Conservation (phyloP, 345 rosid genomes). For the Turnera subulata region DNA sequence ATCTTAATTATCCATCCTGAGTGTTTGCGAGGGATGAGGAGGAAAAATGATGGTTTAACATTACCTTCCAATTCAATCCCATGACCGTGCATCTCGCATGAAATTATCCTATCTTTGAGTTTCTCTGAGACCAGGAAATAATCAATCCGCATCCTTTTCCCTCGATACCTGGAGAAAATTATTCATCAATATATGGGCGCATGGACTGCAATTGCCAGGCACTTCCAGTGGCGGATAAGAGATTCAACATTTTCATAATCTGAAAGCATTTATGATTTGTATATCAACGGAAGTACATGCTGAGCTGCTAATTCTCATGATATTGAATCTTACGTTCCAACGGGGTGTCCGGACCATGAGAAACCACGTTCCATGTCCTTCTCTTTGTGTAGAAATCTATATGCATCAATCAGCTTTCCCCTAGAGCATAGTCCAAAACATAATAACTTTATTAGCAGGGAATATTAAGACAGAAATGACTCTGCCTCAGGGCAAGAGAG, state of each 20-base stretch:
- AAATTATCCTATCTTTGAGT: slow-evolving; percentile 52
- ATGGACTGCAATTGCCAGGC: no score
- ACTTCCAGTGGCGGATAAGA: no score
- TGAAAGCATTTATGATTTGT: background rate
- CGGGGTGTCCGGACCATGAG: slow-evolving; percentile 91
- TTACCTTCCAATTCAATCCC: slow-evolving; percentile 84
- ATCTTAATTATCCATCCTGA: background rate
- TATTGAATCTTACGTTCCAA: slow-evolving; percentile 66
- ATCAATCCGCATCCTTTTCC: slow-evolving; percentile 90
- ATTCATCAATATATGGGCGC: background rate
- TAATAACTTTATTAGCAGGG: background rate
- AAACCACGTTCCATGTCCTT: slow-evolving; percentile 87
- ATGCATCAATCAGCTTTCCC: slow-evolving; percentile 85
- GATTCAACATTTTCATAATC: no score
- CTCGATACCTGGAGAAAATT: slow-evolving; percentile 57
- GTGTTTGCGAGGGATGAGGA: background rate
- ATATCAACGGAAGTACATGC: background rate
- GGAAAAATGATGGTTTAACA: background rate
- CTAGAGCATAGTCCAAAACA: slow-evolving; percentile 35
- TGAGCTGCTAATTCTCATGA: background rate
- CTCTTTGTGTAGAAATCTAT: slow-evolving; percentile 76
- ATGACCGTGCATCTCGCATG: slow-evolving; percentile 74
- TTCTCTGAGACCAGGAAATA: slow-evolving; percentile 76
- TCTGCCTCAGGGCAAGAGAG: background rate
- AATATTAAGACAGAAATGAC: background rate